Conservation (phyloP, 352 stramenopile genomes). For the Phytophthora sp. region DNA sequence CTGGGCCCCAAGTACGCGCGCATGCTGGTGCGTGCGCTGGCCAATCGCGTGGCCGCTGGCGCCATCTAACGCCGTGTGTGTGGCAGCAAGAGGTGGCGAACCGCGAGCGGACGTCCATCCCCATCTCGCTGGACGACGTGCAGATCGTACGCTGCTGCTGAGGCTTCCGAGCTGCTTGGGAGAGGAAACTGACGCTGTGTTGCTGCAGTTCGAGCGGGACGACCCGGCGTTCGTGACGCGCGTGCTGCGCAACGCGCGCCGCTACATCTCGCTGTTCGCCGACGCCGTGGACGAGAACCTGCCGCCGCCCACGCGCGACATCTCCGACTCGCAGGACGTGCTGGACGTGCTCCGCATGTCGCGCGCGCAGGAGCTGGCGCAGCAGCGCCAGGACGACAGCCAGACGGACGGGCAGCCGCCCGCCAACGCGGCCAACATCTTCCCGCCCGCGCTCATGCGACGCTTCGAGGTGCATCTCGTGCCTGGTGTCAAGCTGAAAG, state of each 20-base stretch:
- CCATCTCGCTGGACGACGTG: slow-evolving; percentile 82
- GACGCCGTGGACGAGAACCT: slow-evolving; percentile 90
- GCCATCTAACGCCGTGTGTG: background rate
- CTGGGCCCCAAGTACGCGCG: slow-evolving; percentile 77
- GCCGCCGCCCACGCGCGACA: slow-evolving; percentile 79
- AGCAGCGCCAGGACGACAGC: slow-evolving; percentile 47
- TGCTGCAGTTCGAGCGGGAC: slow-evolving; percentile 67
- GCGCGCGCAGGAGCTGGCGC: slow-evolving; percentile 73
- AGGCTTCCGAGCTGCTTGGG: too few species aligned
- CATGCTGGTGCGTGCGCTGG: slow-evolving; percentile 62
- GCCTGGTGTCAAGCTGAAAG: slow-evolving; percentile 86
- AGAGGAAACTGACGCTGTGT: background rate
- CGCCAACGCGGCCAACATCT: slow-evolving; percentile 66
- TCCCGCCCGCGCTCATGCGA: slow-evolving; percentile 93
- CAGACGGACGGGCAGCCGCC: slow-evolving; percentile 33
- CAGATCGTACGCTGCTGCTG: slow-evolving; percentile 68
- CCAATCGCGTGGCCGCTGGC: too few species aligned
- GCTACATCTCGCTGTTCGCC: slow-evolving; percentile 90
- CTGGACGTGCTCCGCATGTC: slow-evolving; percentile 84
- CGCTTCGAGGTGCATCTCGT: slow-evolving; percentile 87
- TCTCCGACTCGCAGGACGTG: slow-evolving; percentile 83
- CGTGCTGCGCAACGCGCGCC: slow-evolving; percentile 84
- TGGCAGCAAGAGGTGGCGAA: slow-evolving; percentile 88
- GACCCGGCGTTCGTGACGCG: slow-evolving; percentile 86
- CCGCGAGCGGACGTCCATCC: slow-evolving; percentile 78